A percentile compares a stretch with the other conserved stretches of the same genome.
phyloP scores from a whole-genome alignment of 768 basidiomycete genomes.

The Tubosaeta brunneosetosa region DNA sequence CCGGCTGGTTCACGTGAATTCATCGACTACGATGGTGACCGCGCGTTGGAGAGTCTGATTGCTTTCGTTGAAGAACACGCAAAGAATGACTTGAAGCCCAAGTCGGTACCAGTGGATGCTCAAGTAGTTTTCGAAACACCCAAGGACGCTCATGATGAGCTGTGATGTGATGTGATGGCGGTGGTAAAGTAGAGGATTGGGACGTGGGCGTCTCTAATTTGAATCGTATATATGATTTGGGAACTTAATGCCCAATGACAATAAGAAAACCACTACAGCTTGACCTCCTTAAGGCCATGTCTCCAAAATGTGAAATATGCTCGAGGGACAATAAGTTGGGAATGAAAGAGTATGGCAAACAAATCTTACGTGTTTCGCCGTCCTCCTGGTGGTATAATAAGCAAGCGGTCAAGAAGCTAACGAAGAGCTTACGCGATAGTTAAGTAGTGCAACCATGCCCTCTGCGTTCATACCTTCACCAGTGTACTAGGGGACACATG shows the following conservation, averaged over 20 bases:
- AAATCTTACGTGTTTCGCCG: conserved; percentile 69
- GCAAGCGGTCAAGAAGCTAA: not conserved
- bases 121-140: conserved; percentile 26
- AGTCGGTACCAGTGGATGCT: conserved; percentile 18
- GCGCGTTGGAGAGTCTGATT: conserved; percentile 79
- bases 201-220: conserved; percentile 19
- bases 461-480: conserved; percentile 79
- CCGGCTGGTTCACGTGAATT: conserved; percentile 82
- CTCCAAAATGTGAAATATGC: conserved; percentile 97
- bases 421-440: conserved; percentile 68
- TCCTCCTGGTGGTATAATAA: conserved; percentile 49
- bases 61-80: conserved; percentile 80
- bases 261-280: conserved; percentile 42
- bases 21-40: conserved; percentile 91
- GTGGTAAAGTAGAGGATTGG: conserved; percentile 15
- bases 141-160: conserved; percentile 25
- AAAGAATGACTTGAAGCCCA: conserved; percentile 62
- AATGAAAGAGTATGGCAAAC: not conserved
- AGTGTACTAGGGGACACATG: conserved; percentile 46
- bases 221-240: conserved; percentile 15
- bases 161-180: conserved; percentile 16
- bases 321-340: conserved; percentile 25
- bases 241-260: conserved; percentile 2
- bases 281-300: conserved; percentile 81
- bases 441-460: conserved; percentile 91